Conservation (phyloP, 1,284 basidiomycete genomes). For the Ceratobasidium sp. region DNA sequence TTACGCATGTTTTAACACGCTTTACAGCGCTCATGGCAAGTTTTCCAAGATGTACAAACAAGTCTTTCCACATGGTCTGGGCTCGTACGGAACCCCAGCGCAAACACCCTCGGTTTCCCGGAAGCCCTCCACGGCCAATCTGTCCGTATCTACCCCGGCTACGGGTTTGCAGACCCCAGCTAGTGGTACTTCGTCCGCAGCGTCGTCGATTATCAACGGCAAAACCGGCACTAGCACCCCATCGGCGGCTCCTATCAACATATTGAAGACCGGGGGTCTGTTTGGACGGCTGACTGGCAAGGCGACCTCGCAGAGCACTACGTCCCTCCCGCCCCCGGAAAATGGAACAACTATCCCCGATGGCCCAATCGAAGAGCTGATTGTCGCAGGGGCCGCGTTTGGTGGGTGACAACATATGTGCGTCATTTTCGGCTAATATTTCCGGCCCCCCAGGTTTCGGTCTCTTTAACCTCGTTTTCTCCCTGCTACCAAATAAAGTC, state of each 20-base stretch:
- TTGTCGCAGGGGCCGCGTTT: constrained; percentile 75
- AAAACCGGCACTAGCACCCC: constrained; percentile 41
- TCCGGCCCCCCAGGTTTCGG: constrained; percentile 59
- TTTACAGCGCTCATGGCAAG: constrained; percentile 68
- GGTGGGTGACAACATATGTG: constrained; percentile 51
- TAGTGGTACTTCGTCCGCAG: constrained; percentile 32
- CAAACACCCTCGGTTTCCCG: constrained; percentile 56
- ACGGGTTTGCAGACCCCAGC: constrained; percentile 16
- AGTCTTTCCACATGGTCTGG: constrained; percentile 71
- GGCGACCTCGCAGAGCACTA: constrained; percentile 12
- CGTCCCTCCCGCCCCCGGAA: constrained; percentile 13
- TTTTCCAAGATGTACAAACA: constrained; percentile 77
- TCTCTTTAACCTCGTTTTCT: constrained; percentile 78
- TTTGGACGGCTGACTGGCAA: constrained; percentile 49
- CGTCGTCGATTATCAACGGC: constrained; percentile 30
- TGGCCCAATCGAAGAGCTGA: constrained; percentile 70
- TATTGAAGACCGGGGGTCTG: constrained; percentile 45
- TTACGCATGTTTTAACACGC: constrained; percentile 22
- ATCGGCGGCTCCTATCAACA: constrained; percentile 2
- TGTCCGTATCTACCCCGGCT: constrained; percentile 13
- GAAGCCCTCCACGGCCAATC: constrained; percentile 45
- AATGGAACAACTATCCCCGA: constrained; percentile 48
- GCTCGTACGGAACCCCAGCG: constrained; percentile 58
- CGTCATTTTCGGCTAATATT: constrained; percentile 9
- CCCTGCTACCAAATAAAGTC: constrained; percentile 70